Percentiles rank a stretch among this genome's conserved stretches.
Evolutionary conservation across 257 asterid species (phyloP).

Genomic region (Plantago major): DNA sequence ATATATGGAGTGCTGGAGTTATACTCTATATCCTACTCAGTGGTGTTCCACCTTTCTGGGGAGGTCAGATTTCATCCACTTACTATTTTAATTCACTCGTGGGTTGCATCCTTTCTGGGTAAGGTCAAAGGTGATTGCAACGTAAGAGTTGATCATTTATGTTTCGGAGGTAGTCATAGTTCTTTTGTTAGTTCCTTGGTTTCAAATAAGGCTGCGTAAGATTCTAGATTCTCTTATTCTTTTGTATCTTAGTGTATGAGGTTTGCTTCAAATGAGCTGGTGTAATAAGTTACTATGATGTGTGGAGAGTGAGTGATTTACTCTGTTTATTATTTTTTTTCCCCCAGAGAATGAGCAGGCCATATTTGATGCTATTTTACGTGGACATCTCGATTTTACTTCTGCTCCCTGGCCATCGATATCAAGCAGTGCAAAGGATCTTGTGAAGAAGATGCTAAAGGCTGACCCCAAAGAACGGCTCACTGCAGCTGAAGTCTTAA

Average conservation of each 20-base stretch:
- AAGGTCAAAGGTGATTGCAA: background rate
- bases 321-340: slow-evolving; percentile 16
- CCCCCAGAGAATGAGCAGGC: slow-evolving; percentile 74
- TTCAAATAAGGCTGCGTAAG: background rate
- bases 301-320: slow-evolving; percentile 8
- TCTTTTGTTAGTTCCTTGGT: background rate
- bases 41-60: slow-evolving; percentile 93
- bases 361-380: slow-evolving; percentile 70
- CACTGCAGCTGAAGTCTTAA: slow-evolving; percentile 69
- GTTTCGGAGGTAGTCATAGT: no score
- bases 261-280: background rate
- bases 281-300: background rate
- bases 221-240: no score
- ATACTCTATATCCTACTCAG: slow-evolving; percentile 75
- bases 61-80: slow-evolving; percentile 44
- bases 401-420: slow-evolving; percentile 94
- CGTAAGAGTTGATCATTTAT: no score
- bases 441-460: slow-evolving; percentile 90
- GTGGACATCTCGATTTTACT: slow-evolving; percentile 80
- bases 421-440: slow-evolving; percentile 95
- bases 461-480: slow-evolving; percentile 74
- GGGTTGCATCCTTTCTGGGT: background rate
- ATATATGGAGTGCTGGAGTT: slow-evolving; percentile 93
- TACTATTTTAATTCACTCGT: background rate
- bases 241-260: background rate